These are phyloP conservation scores for Annona cherimola DNA, from an alignment of 164 flowering plant genomes.

Conservation along the genomic window DNA sequence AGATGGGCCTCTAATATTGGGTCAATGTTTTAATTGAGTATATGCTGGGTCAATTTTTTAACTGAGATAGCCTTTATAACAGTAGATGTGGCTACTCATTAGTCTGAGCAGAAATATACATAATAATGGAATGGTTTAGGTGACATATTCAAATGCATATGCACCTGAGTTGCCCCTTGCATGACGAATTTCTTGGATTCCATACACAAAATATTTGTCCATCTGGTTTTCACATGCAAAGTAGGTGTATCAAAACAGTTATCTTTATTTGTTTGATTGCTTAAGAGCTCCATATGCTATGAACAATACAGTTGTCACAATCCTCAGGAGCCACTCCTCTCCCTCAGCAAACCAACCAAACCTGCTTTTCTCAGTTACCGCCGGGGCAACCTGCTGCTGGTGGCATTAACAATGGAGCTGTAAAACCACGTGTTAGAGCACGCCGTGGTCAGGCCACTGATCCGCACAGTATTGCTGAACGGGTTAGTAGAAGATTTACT, in stretches of 20 bases:
- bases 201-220: neutral
- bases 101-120: neutral
- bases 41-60: neutral
- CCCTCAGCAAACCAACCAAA: slow-evolving; percentile 13
- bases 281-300: neutral
- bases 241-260: no score
- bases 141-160: neutral
- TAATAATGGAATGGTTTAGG: neutral
- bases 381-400: slow-evolving; percentile 11
- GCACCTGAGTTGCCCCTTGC: neutral
- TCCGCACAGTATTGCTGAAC: slow-evolving; percentile 65
- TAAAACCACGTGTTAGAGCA: slow-evolving; percentile 41
- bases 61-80: no score
- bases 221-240: neutral
- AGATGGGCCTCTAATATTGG: neutral
- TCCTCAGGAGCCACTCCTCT: slow-evolving; percentile 16
- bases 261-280: neutral
- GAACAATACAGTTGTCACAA: slow-evolving; percentile 9
- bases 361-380: slow-evolving; percentile 19
- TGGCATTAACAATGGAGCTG: slow-evolving; percentile 20
- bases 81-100: neutral
- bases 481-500: slow-evolving; percentile 27
- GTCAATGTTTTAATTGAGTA: neutral
- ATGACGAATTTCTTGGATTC: neutral
- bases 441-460: slow-evolving; percentile 68